A percentile compares a stretch with the other conserved stretches of the same genome.
These are phyloP conservation scores for Abortiporus biennis DNA, from an alignment of 1,284 basidiomycete species.

Conservation along the genomic window DNA sequence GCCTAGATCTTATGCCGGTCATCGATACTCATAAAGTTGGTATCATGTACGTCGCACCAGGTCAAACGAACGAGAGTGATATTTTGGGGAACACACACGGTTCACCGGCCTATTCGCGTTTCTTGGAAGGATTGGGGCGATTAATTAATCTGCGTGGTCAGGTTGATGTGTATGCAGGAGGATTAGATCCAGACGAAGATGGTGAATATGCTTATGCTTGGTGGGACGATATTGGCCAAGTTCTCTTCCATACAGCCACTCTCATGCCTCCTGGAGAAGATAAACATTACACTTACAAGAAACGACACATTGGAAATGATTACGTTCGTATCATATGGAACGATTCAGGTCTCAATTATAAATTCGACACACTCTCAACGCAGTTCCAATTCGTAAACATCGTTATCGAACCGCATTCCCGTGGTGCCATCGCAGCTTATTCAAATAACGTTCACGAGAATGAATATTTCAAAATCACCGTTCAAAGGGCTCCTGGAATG, in stretches of 20 bases:
- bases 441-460: slow-evolving; percentile 76
- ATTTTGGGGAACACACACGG: slow-evolving; percentile 91
- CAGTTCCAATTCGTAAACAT: slow-evolving; percentile 99
- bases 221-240: slow-evolving; percentile 97
- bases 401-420: slow-evolving; percentile 90
- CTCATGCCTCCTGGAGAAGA: slow-evolving; percentile 86
- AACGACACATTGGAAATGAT: slow-evolving; percentile 93
- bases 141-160: slow-evolving; percentile 90
- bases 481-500: slow-evolving; percentile 84
- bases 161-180: slow-evolving; percentile 91
- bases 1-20: slow-evolving; percentile 85
- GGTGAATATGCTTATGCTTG: slow-evolving; percentile 96
- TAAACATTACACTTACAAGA: slow-evolving; percentile 79
- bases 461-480: slow-evolving; percentile 88
- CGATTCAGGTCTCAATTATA: slow-evolving; percentile 84
- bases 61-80: slow-evolving; percentile 80
- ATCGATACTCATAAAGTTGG: slow-evolving; percentile 98
- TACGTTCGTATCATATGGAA: slow-evolving; percentile 97
- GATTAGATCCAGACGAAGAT: slow-evolving; percentile 84
- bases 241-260: slow-evolving; percentile 94
- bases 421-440: slow-evolving; percentile 76
- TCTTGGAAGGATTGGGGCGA: slow-evolving; percentile 85
- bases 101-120: slow-evolving; percentile 91
- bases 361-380: slow-evolving; percentile 87
- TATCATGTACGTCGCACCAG: slow-evolving; percentile 92